Evolutionary conservation across 768 basidiomycete species (phyloP), one percentile per base, ranked within the genome.

Genomic region (Macrocybe gigantea): DNA sequence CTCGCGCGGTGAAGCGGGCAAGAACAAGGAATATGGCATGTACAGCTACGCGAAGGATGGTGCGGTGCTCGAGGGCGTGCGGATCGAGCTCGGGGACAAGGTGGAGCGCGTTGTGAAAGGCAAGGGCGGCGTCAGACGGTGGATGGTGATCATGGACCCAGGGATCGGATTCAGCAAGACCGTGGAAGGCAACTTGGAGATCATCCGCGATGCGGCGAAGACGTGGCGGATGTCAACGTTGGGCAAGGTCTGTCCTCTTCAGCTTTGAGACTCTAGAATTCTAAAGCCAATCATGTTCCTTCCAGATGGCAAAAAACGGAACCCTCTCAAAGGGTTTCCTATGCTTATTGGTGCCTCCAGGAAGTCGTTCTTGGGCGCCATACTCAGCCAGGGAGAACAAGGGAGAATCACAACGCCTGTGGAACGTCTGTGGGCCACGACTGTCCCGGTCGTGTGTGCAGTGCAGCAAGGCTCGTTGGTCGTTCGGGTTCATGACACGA

Each of bases 1-100:
- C 64, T 93, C 91, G 0, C 74, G 93, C 3, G 93, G 91, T 0
- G 87, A 89, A 48, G 88, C 90, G 0, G 81, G 83, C 11, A 55
- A 71, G 52, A 77, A 93, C 71, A 89, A 89, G 67, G 74, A 83
- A 52, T 84, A 84, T 56, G 57, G 55, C 11, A 55, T 45, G 47
- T 79, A 84, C 59, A 52, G 38, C 0, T 76, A 76, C 53, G 68
- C 66, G 1, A 63, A 64, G 15, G 46, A 57, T 7, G 73, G 68
- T 0, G 66, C 74, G 0, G 79, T 92, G 5, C 51, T 94, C 7
- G 71, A 75, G 15, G 89, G 82, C 12, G 82, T 97, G 4, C 42
- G 35, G 30, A 13, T 44, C 5, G 42, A 44, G 31, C 29, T 44
- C n/a, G 42, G 42, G 5, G 30, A 44, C 6, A 44, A 44, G 31